Evolutionary conservation across 1,284 basidiomycete species (phyloP).

Genomic region (Gomphus bonarii): DNA sequence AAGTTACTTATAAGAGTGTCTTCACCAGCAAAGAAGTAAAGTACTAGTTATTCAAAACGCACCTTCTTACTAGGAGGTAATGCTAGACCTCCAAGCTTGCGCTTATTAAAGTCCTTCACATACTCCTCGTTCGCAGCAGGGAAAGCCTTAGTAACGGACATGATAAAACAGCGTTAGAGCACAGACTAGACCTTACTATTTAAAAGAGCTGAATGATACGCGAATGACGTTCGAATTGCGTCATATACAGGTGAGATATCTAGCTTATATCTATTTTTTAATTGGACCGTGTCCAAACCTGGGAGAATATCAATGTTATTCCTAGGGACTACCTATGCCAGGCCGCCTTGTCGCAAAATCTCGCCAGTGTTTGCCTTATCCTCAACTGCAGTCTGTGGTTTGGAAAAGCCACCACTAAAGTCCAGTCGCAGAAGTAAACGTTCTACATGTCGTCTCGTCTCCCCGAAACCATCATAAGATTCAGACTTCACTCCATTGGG

Average conservation of each 20-base stretch:
- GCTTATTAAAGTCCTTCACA: background rate
- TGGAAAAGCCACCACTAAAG: constrained; percentile 74
- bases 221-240: constrained; percentile 10
- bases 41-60: background rate
- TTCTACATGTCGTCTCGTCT: constrained; percentile 72
- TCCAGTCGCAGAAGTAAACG: constrained; percentile 74
- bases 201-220: background rate
- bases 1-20: background rate
- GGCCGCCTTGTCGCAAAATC: constrained; percentile 8
- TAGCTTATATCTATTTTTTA: background rate
- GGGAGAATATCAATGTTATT: background rate
- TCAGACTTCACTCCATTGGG: constrained; percentile 33
- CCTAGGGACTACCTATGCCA: background rate
- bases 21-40: background rate
- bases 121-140: constrained; percentile 4
- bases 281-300: no score
- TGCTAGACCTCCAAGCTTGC: background rate
- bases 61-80: constrained; percentile 9
- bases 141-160: constrained; percentile 4
- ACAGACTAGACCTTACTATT: background rate
- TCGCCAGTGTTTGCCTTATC: background rate
- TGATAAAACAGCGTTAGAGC: background rate
- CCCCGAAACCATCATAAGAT: constrained; percentile 38
- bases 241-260: background rate
- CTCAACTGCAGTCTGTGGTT: constrained; percentile 20